Conservation (phyloP, 2,329 filamentous ascomycete species). For the Fusarium pilosicola region DNA sequence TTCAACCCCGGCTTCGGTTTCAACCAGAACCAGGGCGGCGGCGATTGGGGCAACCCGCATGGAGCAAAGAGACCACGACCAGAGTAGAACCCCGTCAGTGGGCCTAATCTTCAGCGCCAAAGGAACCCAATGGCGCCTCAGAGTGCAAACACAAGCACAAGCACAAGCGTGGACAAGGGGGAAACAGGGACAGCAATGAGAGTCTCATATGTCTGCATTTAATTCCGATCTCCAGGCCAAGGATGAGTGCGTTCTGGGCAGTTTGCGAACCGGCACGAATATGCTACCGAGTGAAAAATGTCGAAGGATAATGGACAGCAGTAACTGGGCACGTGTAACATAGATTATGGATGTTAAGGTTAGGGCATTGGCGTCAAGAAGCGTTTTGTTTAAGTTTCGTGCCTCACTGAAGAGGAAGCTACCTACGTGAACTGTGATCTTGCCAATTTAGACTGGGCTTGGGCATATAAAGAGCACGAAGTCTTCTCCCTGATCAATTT, state of each 20-base stretch:
- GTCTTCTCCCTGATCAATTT: not conserved
- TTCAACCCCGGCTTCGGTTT: slow-evolving; percentile 80
- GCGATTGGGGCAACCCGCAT: slow-evolving; percentile 81
- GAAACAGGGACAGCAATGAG: not conserved
- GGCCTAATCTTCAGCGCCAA: not conserved
- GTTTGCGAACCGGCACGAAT: slow-evolving; percentile 4
- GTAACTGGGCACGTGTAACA: slow-evolving; percentile 36
- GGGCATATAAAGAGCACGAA: not conserved
- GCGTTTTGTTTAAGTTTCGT: slow-evolving; percentile 30
- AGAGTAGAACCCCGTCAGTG: slow-evolving; percentile 58
- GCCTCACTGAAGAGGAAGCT: slow-evolving; percentile 16
- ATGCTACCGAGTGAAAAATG: not conserved
- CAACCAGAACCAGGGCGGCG: slow-evolving; percentile 57
- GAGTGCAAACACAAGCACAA: not conserved
- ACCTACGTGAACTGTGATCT: not conserved
- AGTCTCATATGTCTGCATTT: not conserved
- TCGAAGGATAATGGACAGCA: slow-evolving; percentile 16
- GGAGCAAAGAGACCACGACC: slow-evolving; percentile 82
- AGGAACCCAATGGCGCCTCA: not conserved
- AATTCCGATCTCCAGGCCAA: not conserved
- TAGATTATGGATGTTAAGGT: slow-evolving; percentile 43
- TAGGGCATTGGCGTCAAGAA: slow-evolving; percentile 42
- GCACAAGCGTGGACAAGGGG: not conserved
- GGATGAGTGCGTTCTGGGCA: slow-evolving; percentile 1
- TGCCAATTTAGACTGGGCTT: not conserved